A percentile compares a stretch with the other conserved stretches of the same genome.
These are phyloP conservation scores for Fusarium ambrosium DNA, from an alignment of 2,329 filamentous ascomycete genomes.

Conservation along the genomic window DNA sequence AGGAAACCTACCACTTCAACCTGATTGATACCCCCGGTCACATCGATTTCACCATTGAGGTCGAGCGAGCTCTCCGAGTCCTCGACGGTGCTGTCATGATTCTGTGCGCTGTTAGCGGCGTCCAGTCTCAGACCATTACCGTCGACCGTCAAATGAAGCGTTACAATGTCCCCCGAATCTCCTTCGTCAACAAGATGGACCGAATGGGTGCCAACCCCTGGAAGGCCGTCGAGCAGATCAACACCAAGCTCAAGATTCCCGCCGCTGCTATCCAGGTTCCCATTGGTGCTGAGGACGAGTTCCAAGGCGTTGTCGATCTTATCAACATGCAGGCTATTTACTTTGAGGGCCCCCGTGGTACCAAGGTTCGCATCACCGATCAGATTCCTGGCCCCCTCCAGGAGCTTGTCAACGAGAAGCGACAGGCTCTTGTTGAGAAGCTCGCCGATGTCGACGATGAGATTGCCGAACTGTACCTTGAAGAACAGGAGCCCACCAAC, in stretches of 20 bases:
- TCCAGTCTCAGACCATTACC: constrained; percentile 98
- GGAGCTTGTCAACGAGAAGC: constrained; percentile 83
- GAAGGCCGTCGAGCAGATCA: constrained; percentile 98
- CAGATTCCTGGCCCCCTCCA: constrained; percentile 86
- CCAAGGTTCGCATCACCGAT: constrained; percentile 80
- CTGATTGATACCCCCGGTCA: constrained; percentile 98
- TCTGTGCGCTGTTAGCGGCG: constrained; percentile 94
- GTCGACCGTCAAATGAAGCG: constrained; percentile 99
- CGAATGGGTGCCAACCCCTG: constrained; percentile 98
- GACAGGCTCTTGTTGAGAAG: constrained; percentile 90
- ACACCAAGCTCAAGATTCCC: constrained; percentile 91
- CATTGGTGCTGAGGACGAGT: constrained; percentile 92
- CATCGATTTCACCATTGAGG: constrained; percentile 99
- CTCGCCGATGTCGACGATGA: constrained; percentile 98
- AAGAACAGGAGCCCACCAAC: constrained; percentile 83
- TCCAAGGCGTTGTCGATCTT: constrained; percentile 92
- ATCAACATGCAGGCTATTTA: constrained; percentile 94
- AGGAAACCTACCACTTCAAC: constrained; percentile 96
- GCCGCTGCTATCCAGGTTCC: constrained; percentile 95
- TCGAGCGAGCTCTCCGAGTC: constrained; percentile 93
- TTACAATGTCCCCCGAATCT: constrained; percentile 95
- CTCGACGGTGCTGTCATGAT: constrained; percentile 99
- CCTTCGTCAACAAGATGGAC: constrained; percentile 99
- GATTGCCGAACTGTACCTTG: constrained; percentile 94
- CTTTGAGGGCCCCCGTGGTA: constrained; percentile 87